These are phyloP conservation scores for Inosperma sp. DNA, from an alignment of 768 basidiomycete species.

Conservation along the genomic window DNA sequence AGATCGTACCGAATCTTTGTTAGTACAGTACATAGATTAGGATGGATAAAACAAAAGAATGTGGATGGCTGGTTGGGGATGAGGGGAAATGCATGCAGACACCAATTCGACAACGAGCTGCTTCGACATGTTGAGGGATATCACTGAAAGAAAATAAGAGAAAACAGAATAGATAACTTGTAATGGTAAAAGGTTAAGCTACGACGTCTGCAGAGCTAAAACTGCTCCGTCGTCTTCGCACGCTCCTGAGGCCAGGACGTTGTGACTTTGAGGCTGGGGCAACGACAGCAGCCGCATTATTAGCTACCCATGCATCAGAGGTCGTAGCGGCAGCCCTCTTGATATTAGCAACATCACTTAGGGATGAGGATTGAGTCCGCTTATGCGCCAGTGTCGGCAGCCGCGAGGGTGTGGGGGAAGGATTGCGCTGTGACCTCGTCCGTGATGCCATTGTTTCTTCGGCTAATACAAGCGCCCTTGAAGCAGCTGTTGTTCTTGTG, in stretches of 20 bases:
- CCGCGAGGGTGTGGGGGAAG: conserved; percentile 68
- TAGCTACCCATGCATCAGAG: conserved; percentile 73
- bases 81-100: conserved; percentile 24
- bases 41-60: conserved; percentile 1
- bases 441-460: conserved; percentile 26
- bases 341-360: conserved; percentile 47
- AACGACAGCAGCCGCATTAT: conserved; percentile 63
- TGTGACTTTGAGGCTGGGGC: conserved; percentile 67
- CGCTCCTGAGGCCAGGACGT: conserved; percentile 67
- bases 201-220: conserved; percentile 85
- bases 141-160: not conserved
- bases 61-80: conserved; percentile 33
- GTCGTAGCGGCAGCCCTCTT: conserved; percentile 35
- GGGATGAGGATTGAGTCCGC: conserved; percentile 31
- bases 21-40: no score
- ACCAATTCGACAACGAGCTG: conserved; percentile 4
- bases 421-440: conserved; percentile 32
- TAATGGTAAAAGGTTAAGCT: conserved; percentile 40
- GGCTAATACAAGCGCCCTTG: conserved; percentile 39
- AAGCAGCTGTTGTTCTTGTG: conserved; percentile 47
- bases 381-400: conserved; percentile 64
- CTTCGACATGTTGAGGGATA: not conserved
- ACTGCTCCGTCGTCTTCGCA: conserved; percentile 76
- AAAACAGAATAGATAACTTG: conserved; percentile 8
- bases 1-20: no score